Evolutionary conservation across 805 yeast genomes (phyloP), one percentile per base, ranked within the genome.

Genomic region (Kluyveromyces nonfermentans): DNA sequence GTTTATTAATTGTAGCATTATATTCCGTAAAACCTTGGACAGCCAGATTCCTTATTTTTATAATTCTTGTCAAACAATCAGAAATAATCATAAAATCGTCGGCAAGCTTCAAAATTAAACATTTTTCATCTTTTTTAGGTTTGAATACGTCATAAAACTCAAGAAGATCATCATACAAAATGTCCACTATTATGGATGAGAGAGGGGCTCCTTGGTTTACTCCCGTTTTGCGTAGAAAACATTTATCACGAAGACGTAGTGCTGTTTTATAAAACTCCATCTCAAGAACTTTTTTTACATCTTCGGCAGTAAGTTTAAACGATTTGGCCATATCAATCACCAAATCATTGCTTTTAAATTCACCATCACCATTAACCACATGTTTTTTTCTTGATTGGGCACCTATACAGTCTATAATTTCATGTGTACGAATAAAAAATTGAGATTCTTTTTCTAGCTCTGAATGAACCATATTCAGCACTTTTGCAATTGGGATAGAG

Each of bases 41-140:
- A 33, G 72, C 64, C 7, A 59, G 18, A 1, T 45, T 46, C 37
- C 57, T 51, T 34, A 72, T 58, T 2, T 43, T 44, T 1, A 45
- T 35, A 0, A 78, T 69, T 9, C 57, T 53, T 0, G 46, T 41
- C 9, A 52, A 21, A 31, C 68, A 56, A 0, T 77, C 67, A 0
- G 93, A 73, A 0, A 89, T 62, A n/a, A 86, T 68, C 21, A 89
- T 57, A 54, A 89, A 89, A 58, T 89, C 97, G 62, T 89, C 97
- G 0, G 87, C 95, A 17, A 85, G 60, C 42, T 96, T 63, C 7
- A 86, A 45, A 2, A 86, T 57, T 2, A 72, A 46, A 14, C 72
- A 62, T 2, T 60, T 52, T 5, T 52, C 46, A 2, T 48, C 41
- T 1, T 48, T 31, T n/a, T 58, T 33, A 33, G 56, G 54, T 55